Evolutionary conservation across 352 stramenopile species (phyloP), one percentile per base, ranked within the genome.

Genomic region (Globisporangium polare): DNA sequence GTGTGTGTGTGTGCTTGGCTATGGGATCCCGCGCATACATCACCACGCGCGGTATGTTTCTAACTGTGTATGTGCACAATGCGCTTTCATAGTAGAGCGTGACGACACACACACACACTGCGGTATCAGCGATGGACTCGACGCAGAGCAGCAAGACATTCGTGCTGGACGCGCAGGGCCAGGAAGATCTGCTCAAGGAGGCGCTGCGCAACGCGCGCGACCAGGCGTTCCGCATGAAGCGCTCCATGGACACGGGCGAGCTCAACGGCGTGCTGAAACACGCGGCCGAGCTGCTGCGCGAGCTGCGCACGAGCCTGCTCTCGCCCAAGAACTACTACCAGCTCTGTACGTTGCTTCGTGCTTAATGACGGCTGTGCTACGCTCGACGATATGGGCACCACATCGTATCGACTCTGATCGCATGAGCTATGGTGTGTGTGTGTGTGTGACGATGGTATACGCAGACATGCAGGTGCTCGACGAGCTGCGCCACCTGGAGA

Each of bases 321-420:
- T 98, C 90, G 26, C 98, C 98, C 22, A 98, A 98, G 70, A 98
- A 98, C 69, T 99, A 99, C 80, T 99, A 99, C 76, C 95, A 99
- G 72, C 83, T 99, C 37, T 99, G 98, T 93, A 97, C 95, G 83
- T 64, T 33, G 15, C 22, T 37, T 31, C 22, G 13, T 27, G 17
- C 41, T 22, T 26, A 22, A 35, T 45, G 15, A 29, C 12, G 37
- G 2, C 8, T 43, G 37, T 13, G 37, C 15, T 43, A 1, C 37
- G 13, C 37, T n/a, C 6, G 4, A n/a, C 5, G 37, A 43, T 43
- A 39, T 39, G 33, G 33, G 2, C 33, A 3, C 12, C 33, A 33
- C 33, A 13, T 2, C 15, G 9, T 18, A n/a, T 18, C 3, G 5
- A n/a, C n/a, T 18, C 37, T 43, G 7, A 43, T 13, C 15, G 37